These are phyloP conservation scores for Avena atlantica DNA, from an alignment of 176 grass and related monocot genomes.

Conservation along the genomic window DNA sequence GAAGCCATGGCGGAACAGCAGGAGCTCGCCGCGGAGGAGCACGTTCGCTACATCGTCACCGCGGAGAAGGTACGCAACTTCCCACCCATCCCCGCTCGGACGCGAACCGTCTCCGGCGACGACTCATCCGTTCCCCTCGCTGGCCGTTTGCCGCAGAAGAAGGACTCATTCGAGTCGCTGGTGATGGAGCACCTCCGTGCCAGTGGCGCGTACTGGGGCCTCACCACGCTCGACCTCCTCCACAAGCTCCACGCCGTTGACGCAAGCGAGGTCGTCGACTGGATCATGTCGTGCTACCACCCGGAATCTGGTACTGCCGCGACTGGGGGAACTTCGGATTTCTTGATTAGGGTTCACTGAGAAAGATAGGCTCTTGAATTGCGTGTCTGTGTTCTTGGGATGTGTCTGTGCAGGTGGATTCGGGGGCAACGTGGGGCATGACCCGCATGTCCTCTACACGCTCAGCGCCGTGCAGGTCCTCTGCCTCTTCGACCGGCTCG, in stretches of 20 bases:
- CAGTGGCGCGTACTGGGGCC: conserved; percentile 93
- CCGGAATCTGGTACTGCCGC: conserved; percentile 60
- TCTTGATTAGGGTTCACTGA: background rate
- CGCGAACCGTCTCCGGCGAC: background rate
- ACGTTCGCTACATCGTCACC: conserved; percentile 80
- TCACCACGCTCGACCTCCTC: conserved; percentile 87
- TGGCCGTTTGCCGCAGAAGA: conserved; percentile 50
- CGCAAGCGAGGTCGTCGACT: conserved; percentile 60
- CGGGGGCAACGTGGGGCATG: conserved; percentile 86
- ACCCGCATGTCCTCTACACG: conserved; percentile 75
- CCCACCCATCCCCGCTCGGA: background rate
- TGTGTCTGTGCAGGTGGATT: conserved; percentile 72
- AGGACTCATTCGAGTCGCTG: conserved; percentile 85
- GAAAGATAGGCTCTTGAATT: background rate
- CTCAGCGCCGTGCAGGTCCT: conserved; percentile 89
- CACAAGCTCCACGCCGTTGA: conserved; percentile 75
- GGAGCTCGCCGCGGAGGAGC: conserved; percentile 72
- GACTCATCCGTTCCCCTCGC: background rate
- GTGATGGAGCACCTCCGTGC: conserved; percentile 86
- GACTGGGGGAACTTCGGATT: no score
- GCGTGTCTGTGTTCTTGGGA: background rate
- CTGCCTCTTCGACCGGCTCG: conserved; percentile 72
- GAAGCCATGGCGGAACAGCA: conserved; percentile 34
- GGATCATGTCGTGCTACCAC: conserved; percentile 86
- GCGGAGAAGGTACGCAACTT: conserved; percentile 70